Evolutionary conservation across 768 basidiomycete genomes (phyloP).

Genomic region (Hericium coralloides): DNA sequence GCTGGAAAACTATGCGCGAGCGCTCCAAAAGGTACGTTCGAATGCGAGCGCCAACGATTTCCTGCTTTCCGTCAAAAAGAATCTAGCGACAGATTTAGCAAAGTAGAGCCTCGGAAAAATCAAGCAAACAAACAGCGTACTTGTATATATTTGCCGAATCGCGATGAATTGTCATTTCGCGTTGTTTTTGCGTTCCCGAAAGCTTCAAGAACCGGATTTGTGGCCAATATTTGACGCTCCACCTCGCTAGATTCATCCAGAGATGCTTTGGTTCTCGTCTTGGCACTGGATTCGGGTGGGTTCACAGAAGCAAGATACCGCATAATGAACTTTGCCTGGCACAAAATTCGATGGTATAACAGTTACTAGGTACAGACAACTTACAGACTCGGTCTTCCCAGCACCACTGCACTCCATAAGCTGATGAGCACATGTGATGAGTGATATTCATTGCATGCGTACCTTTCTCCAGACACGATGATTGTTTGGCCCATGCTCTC

Average conservation of each 20-base stretch:
- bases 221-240: conserved; percentile 94
- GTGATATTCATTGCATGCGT: conserved; percentile 16
- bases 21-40: conserved; percentile 97
- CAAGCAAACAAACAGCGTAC: conserved; percentile 31
- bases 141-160: conserved; percentile 99
- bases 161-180: conserved; percentile 96
- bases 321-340: conserved; percentile 95
- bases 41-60: conserved; percentile 98
- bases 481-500: conserved; percentile 96
- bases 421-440: conserved; percentile 4
- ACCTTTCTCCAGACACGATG: conserved; percentile 98
- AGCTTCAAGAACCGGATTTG: conserved; percentile 98
- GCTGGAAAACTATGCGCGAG: conserved; percentile 96
- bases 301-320: conserved; percentile 98
- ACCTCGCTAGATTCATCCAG: conserved; percentile 89
- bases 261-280: conserved; percentile 60
- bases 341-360: conserved; percentile 2
- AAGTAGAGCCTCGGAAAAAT: not conserved
- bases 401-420: conserved; percentile 64
- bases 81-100: conserved; percentile 47
- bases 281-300: conserved; percentile 55
- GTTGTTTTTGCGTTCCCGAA: conserved; percentile 99
- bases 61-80: conserved; percentile 90
- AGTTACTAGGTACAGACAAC: conserved; percentile 15
- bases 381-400: conserved; percentile 95